These are phyloP conservation scores for Verbascum thapsus DNA, from an alignment of 257 asterid species.

Conservation along the genomic window DNA sequence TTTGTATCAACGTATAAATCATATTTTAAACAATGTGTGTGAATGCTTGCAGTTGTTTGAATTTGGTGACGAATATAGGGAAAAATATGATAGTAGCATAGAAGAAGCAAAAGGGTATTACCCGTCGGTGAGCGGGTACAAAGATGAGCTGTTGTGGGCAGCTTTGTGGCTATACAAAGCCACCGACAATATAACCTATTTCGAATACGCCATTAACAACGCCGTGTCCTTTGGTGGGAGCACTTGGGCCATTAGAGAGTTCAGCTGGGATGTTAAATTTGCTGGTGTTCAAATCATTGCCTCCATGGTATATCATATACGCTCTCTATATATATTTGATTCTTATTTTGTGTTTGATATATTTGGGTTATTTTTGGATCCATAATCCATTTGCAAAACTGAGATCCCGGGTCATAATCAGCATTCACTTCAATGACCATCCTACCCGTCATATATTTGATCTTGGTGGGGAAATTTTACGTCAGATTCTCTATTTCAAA, in stretches of 20 bases:
- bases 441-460: too few species aligned
- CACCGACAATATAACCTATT: conserved; percentile 47
- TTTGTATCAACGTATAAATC: too few species aligned
- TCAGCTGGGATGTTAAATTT: conserved; percentile 89
- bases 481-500: too few species aligned
- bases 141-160: conserved; percentile 94
- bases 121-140: conserved; percentile 82
- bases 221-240: conserved; percentile 73
- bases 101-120: conserved; percentile 65
- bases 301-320: conserved; percentile 72
- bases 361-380: too few species aligned
- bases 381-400: too few species aligned
- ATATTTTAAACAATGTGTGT: too few species aligned
- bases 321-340: too few species aligned
- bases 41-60: conserved; percentile 83
- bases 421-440: too few species aligned
- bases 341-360: too few species aligned
- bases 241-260: conserved; percentile 82
- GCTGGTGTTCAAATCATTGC: conserved; percentile 78
- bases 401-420: too few species aligned
- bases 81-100: conserved; percentile 65
- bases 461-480: too few species aligned
- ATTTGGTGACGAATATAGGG: conserved; percentile 76
- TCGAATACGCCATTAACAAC: conserved; percentile 59
- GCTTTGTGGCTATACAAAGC: conserved; percentile 84